A percentile compares a stretch with the other conserved stretches of the same genome.
phyloP scores from a whole-genome alignment of 768 basidiomycete species.

The Russula emetica region DNA sequence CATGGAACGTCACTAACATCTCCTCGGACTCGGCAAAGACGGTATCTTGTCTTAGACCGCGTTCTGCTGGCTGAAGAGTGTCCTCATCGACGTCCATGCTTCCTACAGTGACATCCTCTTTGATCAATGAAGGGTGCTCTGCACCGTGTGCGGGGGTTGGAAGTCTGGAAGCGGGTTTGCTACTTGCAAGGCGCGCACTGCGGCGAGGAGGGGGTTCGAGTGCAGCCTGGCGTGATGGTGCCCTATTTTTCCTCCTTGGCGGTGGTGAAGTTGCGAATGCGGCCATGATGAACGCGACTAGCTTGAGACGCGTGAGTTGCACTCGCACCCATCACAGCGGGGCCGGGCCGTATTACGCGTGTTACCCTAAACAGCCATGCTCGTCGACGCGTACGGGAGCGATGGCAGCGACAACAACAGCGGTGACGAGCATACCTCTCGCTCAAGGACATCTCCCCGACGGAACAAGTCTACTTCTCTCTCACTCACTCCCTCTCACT shows the following conservation, averaged over 20 bases:
- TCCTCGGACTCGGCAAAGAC: slow-evolving; percentile 73
- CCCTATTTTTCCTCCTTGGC: slow-evolving; percentile 26
- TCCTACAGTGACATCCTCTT: slow-evolving; percentile 41
- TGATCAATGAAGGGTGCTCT: slow-evolving; percentile 36
- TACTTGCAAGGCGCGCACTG: slow-evolving; percentile 32
- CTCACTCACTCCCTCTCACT: slow-evolving; percentile 36
- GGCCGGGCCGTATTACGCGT: slow-evolving; percentile 4
- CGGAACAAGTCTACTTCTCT: slow-evolving; percentile 34
- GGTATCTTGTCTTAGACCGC: slow-evolving; percentile 34
- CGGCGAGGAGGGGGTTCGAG: slow-evolving; percentile 34
- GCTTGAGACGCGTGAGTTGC: neutral
- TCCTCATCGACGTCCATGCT: slow-evolving; percentile 66
- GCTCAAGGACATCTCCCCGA: slow-evolving; percentile 29
- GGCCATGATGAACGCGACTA: slow-evolving; percentile 14
- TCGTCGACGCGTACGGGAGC: slow-evolving; percentile 76
- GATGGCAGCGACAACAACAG: slow-evolving; percentile 49
- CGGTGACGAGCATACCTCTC: slow-evolving; percentile 41
- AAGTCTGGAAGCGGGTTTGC: slow-evolving; percentile 40
- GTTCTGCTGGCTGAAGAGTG: slow-evolving; percentile 41
- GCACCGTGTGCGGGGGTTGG: slow-evolving; percentile 40
- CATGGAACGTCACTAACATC: slow-evolving; percentile 61
- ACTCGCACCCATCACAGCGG: no score
- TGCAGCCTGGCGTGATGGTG: slow-evolving; percentile 19
- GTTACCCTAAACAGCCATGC: slow-evolving; percentile 44
- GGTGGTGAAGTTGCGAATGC: slow-evolving; percentile 27